phyloP scores from a whole-genome alignment of 345 rosid genomes.

The Gynandropsis gynandra region DNA sequence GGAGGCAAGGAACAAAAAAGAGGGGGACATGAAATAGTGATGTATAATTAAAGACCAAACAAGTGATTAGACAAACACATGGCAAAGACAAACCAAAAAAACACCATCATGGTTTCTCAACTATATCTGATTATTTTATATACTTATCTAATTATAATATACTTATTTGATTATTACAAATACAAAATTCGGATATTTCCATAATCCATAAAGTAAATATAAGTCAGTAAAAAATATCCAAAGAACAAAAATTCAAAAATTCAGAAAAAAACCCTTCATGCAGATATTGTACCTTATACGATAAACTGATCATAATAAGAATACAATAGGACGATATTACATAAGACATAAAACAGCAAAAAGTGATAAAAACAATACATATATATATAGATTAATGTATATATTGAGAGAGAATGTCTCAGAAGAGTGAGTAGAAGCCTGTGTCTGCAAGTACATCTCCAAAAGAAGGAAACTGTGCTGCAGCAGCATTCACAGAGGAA shows the following conservation, averaged over 20 bases:
- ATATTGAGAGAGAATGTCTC: constrained; percentile 13
- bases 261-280: too few relatives aligned
- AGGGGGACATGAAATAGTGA: constrained; percentile 32
- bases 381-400: constrained; percentile 3
- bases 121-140: neutral
- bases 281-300: too few relatives aligned
- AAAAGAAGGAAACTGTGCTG: constrained; percentile 21
- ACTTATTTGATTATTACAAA: neutral
- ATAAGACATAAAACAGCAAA: neutral
- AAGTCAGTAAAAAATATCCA: neutral
- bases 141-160: neutral
- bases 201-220: too few relatives aligned
- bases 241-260: neutral
- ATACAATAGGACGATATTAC: too few relatives aligned
- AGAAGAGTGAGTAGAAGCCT: constrained; percentile 29
- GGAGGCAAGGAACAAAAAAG: constrained; percentile 30
- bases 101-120: constrained; percentile 27
- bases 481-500: constrained; percentile 5
- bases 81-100: constrained; percentile 27
- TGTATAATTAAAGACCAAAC: constrained; percentile 27
- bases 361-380: constrained; percentile 4
- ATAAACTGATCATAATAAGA: too few relatives aligned
- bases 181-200: neutral
- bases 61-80: constrained; percentile 29
- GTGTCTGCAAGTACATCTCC: constrained; percentile 39